Evolutionary conservation across 2,329 filamentous ascomycete species (phyloP).

Genomic region (Shiraia sp.): DNA sequence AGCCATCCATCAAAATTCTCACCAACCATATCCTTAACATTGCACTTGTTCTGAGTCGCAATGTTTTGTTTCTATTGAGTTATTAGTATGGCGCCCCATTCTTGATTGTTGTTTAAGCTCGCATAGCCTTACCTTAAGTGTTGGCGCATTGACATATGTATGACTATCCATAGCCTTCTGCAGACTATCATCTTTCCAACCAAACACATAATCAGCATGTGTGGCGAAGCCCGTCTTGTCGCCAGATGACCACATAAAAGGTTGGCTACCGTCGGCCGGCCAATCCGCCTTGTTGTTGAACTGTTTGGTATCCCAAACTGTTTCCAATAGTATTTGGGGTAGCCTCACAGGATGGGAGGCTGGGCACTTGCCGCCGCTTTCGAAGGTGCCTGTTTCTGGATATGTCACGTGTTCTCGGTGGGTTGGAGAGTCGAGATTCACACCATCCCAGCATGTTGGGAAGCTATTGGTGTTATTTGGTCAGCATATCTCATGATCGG

Average conservation of each 20-base stretch:
- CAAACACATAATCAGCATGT: constrained; percentile 40
- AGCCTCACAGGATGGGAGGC: constrained; percentile 31
- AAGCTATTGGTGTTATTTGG: constrained; percentile 23
- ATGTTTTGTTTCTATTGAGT: constrained; percentile 41
- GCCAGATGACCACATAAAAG: constrained; percentile 37
- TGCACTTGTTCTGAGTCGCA: constrained; percentile 40
- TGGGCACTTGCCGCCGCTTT: constrained; percentile 34
- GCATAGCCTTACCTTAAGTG: no score
- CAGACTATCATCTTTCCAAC: constrained; percentile 36
- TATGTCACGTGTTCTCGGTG: constrained; percentile 33
- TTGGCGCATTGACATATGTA: constrained; percentile 33
- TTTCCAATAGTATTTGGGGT: constrained; percentile 39
- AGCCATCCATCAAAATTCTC: constrained; percentile 37
- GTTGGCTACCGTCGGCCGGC: constrained; percentile 36
- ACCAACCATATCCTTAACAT: constrained; percentile 34
- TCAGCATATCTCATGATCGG: no score
- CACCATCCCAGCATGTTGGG: constrained; percentile 35
- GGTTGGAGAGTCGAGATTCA: constrained; percentile 30
- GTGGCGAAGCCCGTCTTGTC: constrained; percentile 32
- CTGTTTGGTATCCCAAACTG: constrained; percentile 36
- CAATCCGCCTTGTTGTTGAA: constrained; percentile 41
- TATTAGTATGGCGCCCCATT: no score
- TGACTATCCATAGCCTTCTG: constrained; percentile 36
- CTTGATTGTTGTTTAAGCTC: no score
- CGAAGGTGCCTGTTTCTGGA: constrained; percentile 33